phyloP scores from a whole-genome alignment of 139 green algal genomes.

The Nannochloris sp. region DNA sequence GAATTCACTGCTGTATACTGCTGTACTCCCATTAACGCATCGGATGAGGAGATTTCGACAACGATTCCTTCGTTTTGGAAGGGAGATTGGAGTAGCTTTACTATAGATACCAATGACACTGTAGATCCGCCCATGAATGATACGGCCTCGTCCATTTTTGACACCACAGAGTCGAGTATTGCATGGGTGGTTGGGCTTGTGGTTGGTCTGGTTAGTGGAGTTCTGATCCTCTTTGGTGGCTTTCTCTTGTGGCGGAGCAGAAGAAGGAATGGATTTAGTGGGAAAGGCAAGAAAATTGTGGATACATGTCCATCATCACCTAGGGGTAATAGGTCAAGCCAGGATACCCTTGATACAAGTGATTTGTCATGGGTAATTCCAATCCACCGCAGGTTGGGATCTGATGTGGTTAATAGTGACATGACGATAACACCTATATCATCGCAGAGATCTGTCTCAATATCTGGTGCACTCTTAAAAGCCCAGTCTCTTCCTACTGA shows the following conservation, averaged over 20 bases:
- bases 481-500: too few relatives aligned
- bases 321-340: not conserved
- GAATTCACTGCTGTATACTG: conserved; percentile 43
- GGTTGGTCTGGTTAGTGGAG: conserved; percentile 2
- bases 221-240: not conserved
- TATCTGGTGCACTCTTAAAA: too few relatives aligned
- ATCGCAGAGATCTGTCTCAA: too few relatives aligned
- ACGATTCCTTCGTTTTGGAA: conserved; percentile 36
- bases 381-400: not conserved
- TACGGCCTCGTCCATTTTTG: not conserved
- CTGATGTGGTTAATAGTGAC: not conserved
- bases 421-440: too few relatives aligned
- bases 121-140: not conserved
- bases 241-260: not conserved
- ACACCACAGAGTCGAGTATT: conserved; percentile 1
- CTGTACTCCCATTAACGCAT: conserved; percentile 26
- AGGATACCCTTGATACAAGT: not conserved
- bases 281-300: not conserved
- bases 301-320: not conserved
- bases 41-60: conserved; percentile 8
- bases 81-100: not conserved
- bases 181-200: conserved; percentile 16
- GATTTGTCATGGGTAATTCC: not conserved
- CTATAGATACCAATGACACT: not conserved
- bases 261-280: not conserved